A percentile compares a stretch with the other conserved stretches of the same genome.
phyloP scores from a whole-genome alignment of 129 eudicot genomes.

The Tagetes erecta region DNA sequence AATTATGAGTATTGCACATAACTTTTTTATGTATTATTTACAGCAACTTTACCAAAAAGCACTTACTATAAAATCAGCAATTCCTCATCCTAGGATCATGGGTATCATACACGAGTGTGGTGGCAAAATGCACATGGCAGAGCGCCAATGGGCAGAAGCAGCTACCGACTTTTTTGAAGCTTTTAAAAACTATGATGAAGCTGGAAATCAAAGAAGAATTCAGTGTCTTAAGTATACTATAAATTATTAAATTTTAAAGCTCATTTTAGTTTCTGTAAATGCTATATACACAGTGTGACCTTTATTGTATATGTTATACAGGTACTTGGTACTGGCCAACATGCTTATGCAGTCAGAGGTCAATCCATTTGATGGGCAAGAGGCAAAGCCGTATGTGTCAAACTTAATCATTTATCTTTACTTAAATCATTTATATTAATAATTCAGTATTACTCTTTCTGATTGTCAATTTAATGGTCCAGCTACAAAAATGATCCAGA shows the following conservation, averaged over 20 bases:
- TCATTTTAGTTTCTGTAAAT: conserved; percentile 26
- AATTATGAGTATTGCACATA: not conserved
- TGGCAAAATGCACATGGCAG: conserved; percentile 99
- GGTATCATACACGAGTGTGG: conserved; percentile 99
- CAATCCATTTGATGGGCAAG: conserved; percentile 98
- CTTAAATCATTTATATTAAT: not conserved
- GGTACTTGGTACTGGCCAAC: conserved; percentile 97
- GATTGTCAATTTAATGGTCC: conserved; percentile 15
- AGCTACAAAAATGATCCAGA: conserved; percentile 98
- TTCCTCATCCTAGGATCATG: conserved; percentile 99
- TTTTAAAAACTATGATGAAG: conserved; percentile 97
- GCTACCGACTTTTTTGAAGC: conserved; percentile 99
- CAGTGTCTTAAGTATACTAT: conserved; percentile 87
- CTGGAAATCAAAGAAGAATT: conserved; percentile 93
- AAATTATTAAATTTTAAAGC: not conserved
- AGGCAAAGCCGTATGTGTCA: conserved; percentile 92
- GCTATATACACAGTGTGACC: conserved; percentile 21
- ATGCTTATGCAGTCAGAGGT: conserved; percentile 99
- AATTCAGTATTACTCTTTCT: not conserved
- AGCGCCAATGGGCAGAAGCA: conserved; percentile 99
- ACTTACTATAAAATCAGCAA: conserved; percentile 88
- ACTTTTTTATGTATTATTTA: conserved; percentile 11
- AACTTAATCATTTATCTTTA: not conserved
- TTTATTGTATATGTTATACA: conserved; percentile 21
- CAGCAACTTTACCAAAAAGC: conserved; percentile 98